These are phyloP conservation scores for Myriosclerotinia duriaeana DNA, from an alignment of 2,329 filamentous ascomycete genomes.

Conservation along the genomic window DNA sequence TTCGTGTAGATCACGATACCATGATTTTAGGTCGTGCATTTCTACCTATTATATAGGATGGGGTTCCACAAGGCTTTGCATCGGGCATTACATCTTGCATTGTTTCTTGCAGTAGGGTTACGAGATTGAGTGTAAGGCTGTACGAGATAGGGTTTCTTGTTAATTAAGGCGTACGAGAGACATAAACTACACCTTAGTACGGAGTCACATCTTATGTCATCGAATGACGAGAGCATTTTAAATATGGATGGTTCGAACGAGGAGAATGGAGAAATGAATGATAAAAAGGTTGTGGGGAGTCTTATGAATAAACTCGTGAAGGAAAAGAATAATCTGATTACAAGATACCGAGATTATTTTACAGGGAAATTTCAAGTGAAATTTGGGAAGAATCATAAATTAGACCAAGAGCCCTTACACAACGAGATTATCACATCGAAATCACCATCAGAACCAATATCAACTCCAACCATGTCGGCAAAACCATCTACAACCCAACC, in stretches of 20 bases:
- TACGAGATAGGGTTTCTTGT: neutral
- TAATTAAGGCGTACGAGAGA: neutral
- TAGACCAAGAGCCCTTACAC: neutral
- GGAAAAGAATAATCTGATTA: neutral
- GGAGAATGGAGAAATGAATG: neutral
- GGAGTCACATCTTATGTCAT: neutral
- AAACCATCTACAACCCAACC: neutral
- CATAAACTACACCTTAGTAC: neutral
- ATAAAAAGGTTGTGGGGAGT: neutral
- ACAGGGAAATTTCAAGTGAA: neutral
- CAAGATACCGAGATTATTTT: constrained; percentile 10
- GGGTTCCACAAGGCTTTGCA: neutral
- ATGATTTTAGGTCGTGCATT: neutral
- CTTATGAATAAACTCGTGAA: neutral
- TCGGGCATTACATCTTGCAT: constrained; percentile 1
- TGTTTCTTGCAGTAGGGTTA: neutral
- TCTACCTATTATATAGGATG: constrained; percentile 3
- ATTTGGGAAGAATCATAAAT: neutral
- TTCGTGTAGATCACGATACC: neutral
- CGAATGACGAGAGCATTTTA: neutral
- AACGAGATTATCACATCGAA: neutral
- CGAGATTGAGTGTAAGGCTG: neutral
- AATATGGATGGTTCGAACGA: neutral
- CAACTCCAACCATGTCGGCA: neutral
- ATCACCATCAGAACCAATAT: neutral